phyloP scores from a whole-genome alignment of 306 rosid species.

The Pachyrhizus erosus region DNA sequence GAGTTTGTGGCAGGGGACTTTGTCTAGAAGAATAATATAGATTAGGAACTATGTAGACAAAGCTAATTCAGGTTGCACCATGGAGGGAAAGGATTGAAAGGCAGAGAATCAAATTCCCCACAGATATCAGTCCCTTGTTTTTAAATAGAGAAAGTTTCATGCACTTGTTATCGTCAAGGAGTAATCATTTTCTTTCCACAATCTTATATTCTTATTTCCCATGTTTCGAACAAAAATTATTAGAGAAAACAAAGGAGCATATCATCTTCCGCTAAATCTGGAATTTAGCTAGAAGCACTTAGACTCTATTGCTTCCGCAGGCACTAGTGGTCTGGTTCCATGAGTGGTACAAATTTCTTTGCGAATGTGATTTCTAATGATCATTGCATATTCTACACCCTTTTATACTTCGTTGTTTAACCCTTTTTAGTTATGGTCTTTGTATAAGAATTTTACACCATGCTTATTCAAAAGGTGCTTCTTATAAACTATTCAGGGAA shows the following conservation, averaged over 20 bases:
- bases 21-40: conserved; percentile 37
- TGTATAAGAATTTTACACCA: conserved; percentile 2
- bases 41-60: conserved; percentile 33
- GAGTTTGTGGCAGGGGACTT: conserved; percentile 25
- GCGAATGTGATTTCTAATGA: not conserved
- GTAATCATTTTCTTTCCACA: conserved; percentile 21
- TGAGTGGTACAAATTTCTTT: conserved; percentile 17
- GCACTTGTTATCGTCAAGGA: conserved; percentile 20
- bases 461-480: conserved; percentile 12
- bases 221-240: conserved; percentile 13
- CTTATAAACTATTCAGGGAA: conserved; percentile 29
- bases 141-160: conserved; percentile 13
- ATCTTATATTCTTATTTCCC: conserved; percentile 23
- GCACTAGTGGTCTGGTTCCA: conserved; percentile 1
- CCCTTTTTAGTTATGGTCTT: not conserved
- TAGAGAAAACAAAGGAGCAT: conserved; percentile 17
- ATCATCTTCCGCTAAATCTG: conserved; percentile 30
- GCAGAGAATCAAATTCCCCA: conserved; percentile 47
- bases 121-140: conserved; percentile 25
- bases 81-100: conserved; percentile 51
- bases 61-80: conserved; percentile 57
- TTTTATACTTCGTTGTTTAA: not conserved
- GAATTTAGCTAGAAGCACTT: conserved; percentile 44
- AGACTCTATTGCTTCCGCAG: conserved; percentile 19
- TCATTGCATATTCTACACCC: conserved; percentile 24